Conservation (phyloP, 2,329 filamentous ascomycete species). For the Fusarium longipes region DNA sequence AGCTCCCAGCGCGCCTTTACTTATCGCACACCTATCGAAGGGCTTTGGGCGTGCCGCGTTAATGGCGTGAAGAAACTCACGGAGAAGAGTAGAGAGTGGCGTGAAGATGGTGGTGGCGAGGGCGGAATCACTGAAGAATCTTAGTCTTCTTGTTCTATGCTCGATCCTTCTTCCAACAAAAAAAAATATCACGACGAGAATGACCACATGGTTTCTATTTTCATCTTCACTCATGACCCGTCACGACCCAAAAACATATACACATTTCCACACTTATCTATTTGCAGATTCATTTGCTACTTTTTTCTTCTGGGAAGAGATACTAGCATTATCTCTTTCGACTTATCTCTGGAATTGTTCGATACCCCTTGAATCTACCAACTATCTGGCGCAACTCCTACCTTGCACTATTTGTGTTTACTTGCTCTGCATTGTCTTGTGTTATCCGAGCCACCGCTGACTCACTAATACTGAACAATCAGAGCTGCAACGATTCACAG, state of each 20-base stretch:
- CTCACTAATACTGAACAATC: constrained; percentile 11
- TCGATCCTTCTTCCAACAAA: constrained; percentile 29
- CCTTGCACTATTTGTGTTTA: constrained; percentile 12
- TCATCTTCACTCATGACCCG: constrained; percentile 42
- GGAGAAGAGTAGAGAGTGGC: constrained; percentile 89
- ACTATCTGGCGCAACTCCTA: constrained; percentile 31
- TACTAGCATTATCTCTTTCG: constrained; percentile 27
- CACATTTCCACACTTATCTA: constrained; percentile 35
- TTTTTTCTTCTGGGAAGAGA: constrained; percentile 39
- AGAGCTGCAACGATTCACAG: constrained; percentile 5
- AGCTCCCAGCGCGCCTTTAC: constrained; percentile 94
- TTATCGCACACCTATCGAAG: constrained; percentile 89
- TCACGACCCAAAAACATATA: constrained; percentile 42
- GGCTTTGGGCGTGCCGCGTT: constrained; percentile 87
- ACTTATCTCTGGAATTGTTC: constrained; percentile 32
- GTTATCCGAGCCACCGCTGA: constrained; percentile 14
- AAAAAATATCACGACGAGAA: constrained; percentile 31
- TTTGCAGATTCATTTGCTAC: constrained; percentile 33
- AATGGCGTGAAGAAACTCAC: constrained; percentile 83
- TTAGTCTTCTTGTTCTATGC: constrained; percentile 47
- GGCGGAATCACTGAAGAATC: constrained; percentile 71
- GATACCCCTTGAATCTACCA: constrained; percentile 40
- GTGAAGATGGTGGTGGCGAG: constrained; percentile 84
- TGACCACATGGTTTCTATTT: constrained; percentile 39
- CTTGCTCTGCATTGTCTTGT: constrained; percentile 25